Conservation (phyloP, 345 rosid genomes). For the Murraya koenigii region DNA sequence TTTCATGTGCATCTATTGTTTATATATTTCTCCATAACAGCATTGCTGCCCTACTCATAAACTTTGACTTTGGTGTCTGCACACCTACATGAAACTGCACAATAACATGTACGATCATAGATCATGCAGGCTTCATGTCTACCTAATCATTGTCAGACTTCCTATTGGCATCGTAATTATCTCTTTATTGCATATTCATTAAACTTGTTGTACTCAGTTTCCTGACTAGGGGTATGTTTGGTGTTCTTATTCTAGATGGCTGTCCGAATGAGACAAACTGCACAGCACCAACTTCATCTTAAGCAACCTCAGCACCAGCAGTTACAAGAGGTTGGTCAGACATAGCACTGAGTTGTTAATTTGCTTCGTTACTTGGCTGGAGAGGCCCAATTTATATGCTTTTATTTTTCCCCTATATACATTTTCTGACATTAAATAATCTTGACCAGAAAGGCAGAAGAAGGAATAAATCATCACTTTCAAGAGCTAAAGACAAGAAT, state of each 20-base stretch:
- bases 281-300: slow-evolving; percentile 1
- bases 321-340: slow-evolving; percentile 14
- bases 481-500: slow-evolving; percentile 10
- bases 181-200: not conserved
- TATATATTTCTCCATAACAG: not conserved
- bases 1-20: not conserved
- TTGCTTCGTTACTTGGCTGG: not conserved
- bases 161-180: not conserved
- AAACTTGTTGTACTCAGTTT: slow-evolving; percentile 5
- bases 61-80: not conserved
- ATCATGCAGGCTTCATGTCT: not conserved
- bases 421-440: slow-evolving; percentile 7
- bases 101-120: not conserved
- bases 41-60: not conserved
- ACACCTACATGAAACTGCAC: not conserved
- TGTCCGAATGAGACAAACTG: slow-evolving; percentile 14
- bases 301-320: slow-evolving; percentile 9
- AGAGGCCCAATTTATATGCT: not conserved
- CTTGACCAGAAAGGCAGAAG: slow-evolving; percentile 20
- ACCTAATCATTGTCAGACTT: not conserved
- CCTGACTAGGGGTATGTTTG: not conserved
- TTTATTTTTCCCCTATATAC: not conserved
- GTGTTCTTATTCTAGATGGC: slow-evolving; percentile 14
- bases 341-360: not conserved
- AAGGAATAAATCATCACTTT: slow-evolving; percentile 6